Percentiles rank a stretch among this genome's conserved stretches.
Evolutionary conservation across 148 eudicot species (phyloP).

Genomic region (Diospyros kaki): DNA sequence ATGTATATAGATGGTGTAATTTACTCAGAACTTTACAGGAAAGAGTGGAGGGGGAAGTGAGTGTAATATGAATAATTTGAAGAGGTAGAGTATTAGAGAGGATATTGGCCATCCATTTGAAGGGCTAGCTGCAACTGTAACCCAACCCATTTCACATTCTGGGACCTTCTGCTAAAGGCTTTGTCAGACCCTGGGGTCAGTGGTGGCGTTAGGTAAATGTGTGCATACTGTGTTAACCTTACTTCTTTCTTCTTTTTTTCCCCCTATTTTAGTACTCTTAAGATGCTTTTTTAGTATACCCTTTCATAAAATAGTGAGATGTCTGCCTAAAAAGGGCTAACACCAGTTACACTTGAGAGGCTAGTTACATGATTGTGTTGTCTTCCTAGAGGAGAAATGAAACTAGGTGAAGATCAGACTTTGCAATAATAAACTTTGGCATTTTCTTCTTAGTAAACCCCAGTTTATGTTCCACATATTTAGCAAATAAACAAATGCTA

Average conservation of each 20-base stretch:
- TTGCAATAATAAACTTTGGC: not conserved
- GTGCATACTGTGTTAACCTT: no score
- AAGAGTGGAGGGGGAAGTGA: no score
- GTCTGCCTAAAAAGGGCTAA: no score
- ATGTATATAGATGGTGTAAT: no score
- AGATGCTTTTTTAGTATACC: no score
- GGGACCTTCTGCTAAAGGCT: not conserved
- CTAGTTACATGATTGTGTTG: not conserved
- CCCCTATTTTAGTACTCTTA: no score
- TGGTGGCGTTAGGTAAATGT: not conserved
- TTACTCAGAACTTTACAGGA: no score
- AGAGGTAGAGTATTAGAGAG: not conserved
- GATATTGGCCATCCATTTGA: not conserved
- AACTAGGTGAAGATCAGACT: not conserved
- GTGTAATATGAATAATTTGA: no score
- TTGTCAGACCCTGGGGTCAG: not conserved
- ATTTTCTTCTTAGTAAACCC: not conserved
- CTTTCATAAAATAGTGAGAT: no score
- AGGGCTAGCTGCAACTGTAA: not conserved
- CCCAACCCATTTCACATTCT: not conserved
- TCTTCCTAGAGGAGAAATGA: conserved; percentile 1
- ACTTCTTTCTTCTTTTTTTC: no score
- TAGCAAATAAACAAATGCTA: not conserved
- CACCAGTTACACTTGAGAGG: no score
- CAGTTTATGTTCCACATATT: not conserved